Conservation (phyloP, 2,329 filamentous ascomycete genomes). For the Penicillium sp. region DNA sequence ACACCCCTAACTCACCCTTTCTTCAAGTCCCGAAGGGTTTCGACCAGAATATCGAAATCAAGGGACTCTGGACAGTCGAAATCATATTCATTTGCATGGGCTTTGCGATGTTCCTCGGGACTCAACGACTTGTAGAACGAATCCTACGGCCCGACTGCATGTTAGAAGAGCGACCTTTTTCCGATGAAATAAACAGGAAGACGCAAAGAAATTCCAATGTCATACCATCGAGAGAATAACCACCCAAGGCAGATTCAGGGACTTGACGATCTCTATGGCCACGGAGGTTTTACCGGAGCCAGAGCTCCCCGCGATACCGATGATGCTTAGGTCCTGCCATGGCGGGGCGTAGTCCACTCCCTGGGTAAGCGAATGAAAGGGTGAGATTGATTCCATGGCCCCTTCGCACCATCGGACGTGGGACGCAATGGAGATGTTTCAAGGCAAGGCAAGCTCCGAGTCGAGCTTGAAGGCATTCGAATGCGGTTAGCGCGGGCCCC, state of each 20-base stretch:
- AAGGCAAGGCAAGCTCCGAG: background rate
- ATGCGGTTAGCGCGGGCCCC: constrained; percentile 34
- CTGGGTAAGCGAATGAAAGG: constrained; percentile 39
- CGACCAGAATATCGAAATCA: constrained; percentile 87
- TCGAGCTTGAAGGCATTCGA: constrained; percentile 16
- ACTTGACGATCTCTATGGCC: constrained; percentile 85
- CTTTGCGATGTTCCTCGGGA: constrained; percentile 75
- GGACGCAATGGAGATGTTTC: background rate
- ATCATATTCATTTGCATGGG: constrained; percentile 90
- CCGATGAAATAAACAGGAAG: background rate
- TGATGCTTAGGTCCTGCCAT: constrained; percentile 95
- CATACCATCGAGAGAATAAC: constrained; percentile 94
- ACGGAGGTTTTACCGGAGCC: constrained; percentile 95
- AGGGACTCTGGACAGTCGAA: constrained; percentile 94
- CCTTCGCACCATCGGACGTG: constrained; percentile 8
- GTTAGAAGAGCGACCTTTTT: constrained; percentile 17
- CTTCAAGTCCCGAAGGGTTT: constrained; percentile 82
- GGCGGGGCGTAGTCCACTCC: constrained; percentile 83
- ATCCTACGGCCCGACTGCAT: constrained; percentile 64
- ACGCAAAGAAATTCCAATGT: too few species aligned
- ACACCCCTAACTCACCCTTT: constrained; percentile 69
- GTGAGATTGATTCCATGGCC: constrained; percentile 43
- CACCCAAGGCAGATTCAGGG: constrained; percentile 93
- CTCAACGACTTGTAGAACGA: constrained; percentile 94
- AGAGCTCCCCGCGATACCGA: constrained; percentile 92